These are phyloP conservation scores for Kalanchoe fedtschenkoi DNA, from an alignment of 164 flowering plant genomes.

Conservation along the genomic window DNA sequence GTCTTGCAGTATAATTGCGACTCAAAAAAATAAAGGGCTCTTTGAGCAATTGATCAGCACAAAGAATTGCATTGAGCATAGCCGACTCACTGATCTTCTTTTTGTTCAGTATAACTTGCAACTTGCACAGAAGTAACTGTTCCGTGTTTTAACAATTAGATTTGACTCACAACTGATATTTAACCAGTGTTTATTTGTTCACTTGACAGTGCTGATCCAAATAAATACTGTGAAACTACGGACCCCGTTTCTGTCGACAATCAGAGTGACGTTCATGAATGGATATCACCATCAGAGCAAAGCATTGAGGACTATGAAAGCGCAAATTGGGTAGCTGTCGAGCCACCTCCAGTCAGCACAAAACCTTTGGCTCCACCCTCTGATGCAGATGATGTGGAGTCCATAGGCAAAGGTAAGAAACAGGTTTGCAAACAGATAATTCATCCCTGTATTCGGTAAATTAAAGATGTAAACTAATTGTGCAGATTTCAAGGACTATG, in stretches of 20 bases:
- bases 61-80: conserved; percentile 56
- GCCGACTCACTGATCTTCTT: conserved; percentile 57
- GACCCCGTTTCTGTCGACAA: conserved; percentile 49
- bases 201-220: conserved; percentile 14
- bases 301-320: conserved; percentile 20
- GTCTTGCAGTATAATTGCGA: conserved; percentile 42
- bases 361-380: conserved; percentile 21
- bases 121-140: conserved; percentile 43
- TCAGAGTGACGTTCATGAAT: conserved; percentile 31
- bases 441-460: neutral
- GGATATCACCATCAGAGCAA: conserved; percentile 43
- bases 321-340: conserved; percentile 49
- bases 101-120: conserved; percentile 60
- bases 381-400: conserved; percentile 40
- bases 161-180: neutral
- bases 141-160: neutral
- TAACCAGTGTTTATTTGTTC: neutral
- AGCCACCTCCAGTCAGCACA: conserved; percentile 25
- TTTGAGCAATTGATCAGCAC: conserved; percentile 38
- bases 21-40: conserved; percentile 22
- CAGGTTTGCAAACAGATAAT: neutral
- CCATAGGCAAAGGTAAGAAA: conserved; percentile 34
- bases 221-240: conserved; percentile 17
- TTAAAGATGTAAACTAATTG: neutral
- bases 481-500: conserved; percentile 58